phyloP scores from a whole-genome alignment of 176 grass and related monocot genomes.

The bread wheat (Triticum aestivum) region IWGSC_CS_RefSeq_v2.1 NC_057800.1:711367681-711368180 shows the following conservation, averaged over 20 bases:
- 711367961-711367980: not conserved
- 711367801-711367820: too few species aligned
- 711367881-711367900: too few species aligned
- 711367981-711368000: not conserved
- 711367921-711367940: too few species aligned
- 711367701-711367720: not conserved
- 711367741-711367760: too few species aligned
- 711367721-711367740: conserved; percentile 4
- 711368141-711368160: not conserved
- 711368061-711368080: conserved; percentile 35
- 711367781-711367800: too few species aligned
- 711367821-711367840: too few species aligned
- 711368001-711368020: not conserved
- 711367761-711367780: too few species aligned
- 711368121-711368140: not conserved
- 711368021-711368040: not conserved
- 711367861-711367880: too few species aligned
- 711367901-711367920: conserved; percentile 22
- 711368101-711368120: conserved; percentile 55
- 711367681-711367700: not conserved
- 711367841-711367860: too few species aligned
- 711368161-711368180: too few species aligned
- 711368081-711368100: conserved; percentile 47
- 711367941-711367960: not conserved
- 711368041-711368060: conserved; percentile 29